These are phyloP conservation scores for Carallia brachiata DNA, from an alignment of 345 rosid genomes.

Conservation along the genomic window DNA sequence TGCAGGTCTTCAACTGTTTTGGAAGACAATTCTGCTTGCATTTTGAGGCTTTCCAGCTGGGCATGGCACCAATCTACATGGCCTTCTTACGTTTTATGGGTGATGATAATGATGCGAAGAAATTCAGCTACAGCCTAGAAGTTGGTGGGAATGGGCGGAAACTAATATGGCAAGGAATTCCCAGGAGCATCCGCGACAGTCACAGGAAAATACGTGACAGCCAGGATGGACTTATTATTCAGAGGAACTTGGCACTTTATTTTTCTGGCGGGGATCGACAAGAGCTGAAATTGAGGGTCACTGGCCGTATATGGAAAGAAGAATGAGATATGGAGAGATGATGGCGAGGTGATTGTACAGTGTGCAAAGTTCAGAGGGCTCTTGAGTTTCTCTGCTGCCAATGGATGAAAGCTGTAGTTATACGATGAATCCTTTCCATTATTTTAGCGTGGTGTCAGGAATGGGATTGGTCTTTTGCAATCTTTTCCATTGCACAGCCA, in stretches of 20 bases:
- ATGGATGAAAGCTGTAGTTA: conserved; percentile 17
- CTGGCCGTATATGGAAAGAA: conserved; percentile 90
- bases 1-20: conserved; percentile 84
- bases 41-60: conserved; percentile 89
- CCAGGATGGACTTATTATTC: conserved; percentile 78
- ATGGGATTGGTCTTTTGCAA: neutral
- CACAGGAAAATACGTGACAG: conserved; percentile 86
- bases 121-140: conserved; percentile 78
- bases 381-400: conserved; percentile 11
- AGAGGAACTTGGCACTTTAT: conserved; percentile 76
- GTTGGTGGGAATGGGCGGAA: conserved; percentile 77
- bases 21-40: conserved; percentile 89
- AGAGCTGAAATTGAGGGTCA: conserved; percentile 78
- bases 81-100: conserved; percentile 91
- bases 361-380: neutral
- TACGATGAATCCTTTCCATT: conserved; percentile 3
- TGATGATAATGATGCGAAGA: conserved; percentile 77
- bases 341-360: conserved; percentile 28
- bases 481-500: neutral
- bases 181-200: conserved; percentile 84
- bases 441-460: conserved; percentile 6
- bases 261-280: conserved; percentile 75
- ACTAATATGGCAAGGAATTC: conserved; percentile 82
- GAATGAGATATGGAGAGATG: conserved; percentile 33
- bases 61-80: conserved; percentile 79